phyloP scores from a whole-genome alignment of 768 basidiomycete species.

The Russula compacta region DNA sequence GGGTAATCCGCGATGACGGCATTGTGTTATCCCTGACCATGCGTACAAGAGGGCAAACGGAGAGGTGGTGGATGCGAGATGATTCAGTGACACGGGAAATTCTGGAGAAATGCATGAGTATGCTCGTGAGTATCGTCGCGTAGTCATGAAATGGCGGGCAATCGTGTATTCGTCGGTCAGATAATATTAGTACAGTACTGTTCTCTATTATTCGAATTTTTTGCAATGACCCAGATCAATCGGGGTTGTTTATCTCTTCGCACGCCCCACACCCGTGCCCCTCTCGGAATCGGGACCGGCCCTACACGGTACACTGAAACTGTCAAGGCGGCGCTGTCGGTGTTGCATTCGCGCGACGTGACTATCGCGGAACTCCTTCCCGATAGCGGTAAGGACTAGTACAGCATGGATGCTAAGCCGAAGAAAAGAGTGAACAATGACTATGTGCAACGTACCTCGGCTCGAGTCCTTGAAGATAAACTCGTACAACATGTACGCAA shows the following conservation, averaged over 20 bases:
- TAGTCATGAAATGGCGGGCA: background rate
- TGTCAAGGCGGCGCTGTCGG: background rate
- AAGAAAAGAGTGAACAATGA: background rate
- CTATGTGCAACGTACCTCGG: conserved; percentile 18
- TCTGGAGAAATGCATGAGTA: background rate
- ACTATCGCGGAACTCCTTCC: background rate
- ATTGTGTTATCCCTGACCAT: background rate
- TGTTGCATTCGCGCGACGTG: conserved; percentile 11
- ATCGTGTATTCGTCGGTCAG: background rate
- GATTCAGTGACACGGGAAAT: background rate
- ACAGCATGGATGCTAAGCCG: background rate
- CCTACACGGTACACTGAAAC: background rate
- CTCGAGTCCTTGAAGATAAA: conserved; percentile 24
- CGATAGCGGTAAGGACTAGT: conserved; percentile 8
- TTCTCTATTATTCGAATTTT: background rate
- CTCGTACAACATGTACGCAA: conserved; percentile 25
- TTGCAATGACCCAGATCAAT: no score
- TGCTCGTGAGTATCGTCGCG: background rate
- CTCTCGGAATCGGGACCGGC: conserved; percentile 1
- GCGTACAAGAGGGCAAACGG: background rate
- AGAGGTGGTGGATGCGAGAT: background rate
- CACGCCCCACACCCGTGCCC: background rate
- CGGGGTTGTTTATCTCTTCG: background rate
- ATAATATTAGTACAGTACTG: background rate
- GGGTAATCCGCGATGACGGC: background rate